These are phyloP conservation scores for Apiotrichum siamense DNA, from an alignment of 1,284 basidiomycete genomes.

Conservation along the genomic window DNA sequence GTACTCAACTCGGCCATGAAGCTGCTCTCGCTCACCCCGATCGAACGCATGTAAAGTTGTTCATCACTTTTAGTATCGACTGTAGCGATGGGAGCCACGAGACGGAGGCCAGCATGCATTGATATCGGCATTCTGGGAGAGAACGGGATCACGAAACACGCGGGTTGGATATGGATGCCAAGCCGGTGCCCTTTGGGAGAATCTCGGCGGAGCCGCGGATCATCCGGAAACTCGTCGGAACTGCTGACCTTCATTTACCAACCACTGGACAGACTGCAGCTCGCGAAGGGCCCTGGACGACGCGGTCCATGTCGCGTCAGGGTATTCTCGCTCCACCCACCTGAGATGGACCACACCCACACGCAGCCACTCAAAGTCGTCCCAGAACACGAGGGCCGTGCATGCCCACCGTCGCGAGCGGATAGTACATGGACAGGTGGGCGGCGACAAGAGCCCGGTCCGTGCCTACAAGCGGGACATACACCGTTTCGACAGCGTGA, in stretches of 20 bases:
- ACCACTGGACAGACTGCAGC: too few relatives aligned
- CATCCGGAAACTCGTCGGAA: too few relatives aligned
- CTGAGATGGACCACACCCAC: neutral
- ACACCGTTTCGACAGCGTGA: neutral
- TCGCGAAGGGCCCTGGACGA: too few relatives aligned
- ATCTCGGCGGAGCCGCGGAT: too few relatives aligned
- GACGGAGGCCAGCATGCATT: neutral
- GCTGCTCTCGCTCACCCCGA: constrained; percentile 76
- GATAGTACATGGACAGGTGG: neutral
- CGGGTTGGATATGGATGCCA: too few relatives aligned
- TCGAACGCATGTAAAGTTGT: constrained; percentile 77
- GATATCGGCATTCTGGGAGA: neutral
- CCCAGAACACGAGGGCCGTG: neutral
- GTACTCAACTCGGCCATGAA: constrained; percentile 82
- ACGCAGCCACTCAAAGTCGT: neutral
- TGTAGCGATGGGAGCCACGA: neutral
- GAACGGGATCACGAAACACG: too few relatives aligned
- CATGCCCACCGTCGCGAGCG: neutral
- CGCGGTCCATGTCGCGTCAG: neutral
- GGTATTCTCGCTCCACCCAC: too few relatives aligned
- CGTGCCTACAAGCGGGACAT: neutral
- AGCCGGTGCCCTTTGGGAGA: too few relatives aligned
- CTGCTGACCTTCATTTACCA: too few relatives aligned
- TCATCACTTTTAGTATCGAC: neutral
- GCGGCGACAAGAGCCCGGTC: neutral